A percentile compares a stretch with the other conserved stretches of the same genome.
Evolutionary conservation across 2,329 filamentous ascomycete species (phyloP).

Genomic region (Sarocladium kiliense): DNA sequence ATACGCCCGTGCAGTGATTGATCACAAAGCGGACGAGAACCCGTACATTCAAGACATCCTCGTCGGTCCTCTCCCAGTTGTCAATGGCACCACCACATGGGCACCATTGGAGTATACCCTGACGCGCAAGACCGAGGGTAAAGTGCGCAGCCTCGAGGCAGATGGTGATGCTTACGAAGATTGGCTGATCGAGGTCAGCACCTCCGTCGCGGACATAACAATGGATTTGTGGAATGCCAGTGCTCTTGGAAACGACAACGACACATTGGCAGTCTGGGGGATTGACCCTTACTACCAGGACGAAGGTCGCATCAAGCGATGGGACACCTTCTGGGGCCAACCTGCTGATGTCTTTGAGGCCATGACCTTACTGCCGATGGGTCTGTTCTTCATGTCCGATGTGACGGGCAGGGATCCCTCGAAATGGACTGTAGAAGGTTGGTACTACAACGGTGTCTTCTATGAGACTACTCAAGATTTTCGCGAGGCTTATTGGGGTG

Average conservation of each 20-base stretch:
- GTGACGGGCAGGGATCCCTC: constrained; percentile 44
- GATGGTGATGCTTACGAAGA: background rate
- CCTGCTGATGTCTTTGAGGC: constrained; percentile 34
- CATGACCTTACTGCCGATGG: constrained; percentile 38
- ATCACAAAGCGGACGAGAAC: constrained; percentile 30
- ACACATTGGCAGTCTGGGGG: constrained; percentile 34
- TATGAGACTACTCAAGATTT: constrained; percentile 46
- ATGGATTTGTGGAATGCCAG: constrained; percentile 37
- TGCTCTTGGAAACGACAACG: constrained; percentile 29
- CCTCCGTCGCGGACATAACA: constrained; percentile 4
- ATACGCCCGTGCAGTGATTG: constrained; percentile 39
- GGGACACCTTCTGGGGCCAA: constrained; percentile 40
- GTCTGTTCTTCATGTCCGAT: constrained; percentile 38
- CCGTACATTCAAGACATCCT: constrained; percentile 38
- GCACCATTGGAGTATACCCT: constrained; percentile 36
- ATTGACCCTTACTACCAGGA: constrained; percentile 38
- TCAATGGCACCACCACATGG: constrained; percentile 29
- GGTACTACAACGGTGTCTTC: constrained; percentile 50
- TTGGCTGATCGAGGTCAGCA: constrained; percentile 2
- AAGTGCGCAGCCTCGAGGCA: constrained; percentile 16
- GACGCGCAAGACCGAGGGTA: constrained; percentile 23
- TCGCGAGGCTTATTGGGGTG: constrained; percentile 26
- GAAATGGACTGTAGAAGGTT: constrained; percentile 45
- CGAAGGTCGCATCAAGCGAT: constrained; percentile 36
- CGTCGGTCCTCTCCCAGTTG: constrained; percentile 43